Conservation (phyloP, 805 yeast species). For the Yarrowia alimentaria region DNA sequence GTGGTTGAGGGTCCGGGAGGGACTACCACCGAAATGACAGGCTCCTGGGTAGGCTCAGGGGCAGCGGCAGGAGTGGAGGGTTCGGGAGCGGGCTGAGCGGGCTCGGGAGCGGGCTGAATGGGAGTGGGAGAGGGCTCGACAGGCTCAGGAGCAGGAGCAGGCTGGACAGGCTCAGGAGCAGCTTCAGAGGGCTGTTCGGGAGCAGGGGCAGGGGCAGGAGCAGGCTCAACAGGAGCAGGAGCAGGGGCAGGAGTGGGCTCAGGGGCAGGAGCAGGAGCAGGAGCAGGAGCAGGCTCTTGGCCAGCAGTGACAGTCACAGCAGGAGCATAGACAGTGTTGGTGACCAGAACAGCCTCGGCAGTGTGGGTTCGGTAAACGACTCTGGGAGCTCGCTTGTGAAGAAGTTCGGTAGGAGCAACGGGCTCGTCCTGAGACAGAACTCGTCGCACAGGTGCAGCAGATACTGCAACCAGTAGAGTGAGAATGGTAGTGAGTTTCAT, state of each 20-base stretch:
- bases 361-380: constrained; percentile 17
- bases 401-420: not conserved
- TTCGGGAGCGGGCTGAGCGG: not conserved
- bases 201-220: constrained; percentile 8
- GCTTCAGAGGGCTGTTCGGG: no score
- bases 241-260: constrained; percentile 1
- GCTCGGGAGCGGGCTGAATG: not conserved
- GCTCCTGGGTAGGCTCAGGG: no score
- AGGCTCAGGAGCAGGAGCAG: constrained; percentile 1
- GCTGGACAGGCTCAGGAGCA: not conserved
- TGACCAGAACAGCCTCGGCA: constrained; percentile 14
- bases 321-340: constrained; percentile 7
- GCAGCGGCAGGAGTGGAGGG: no score
- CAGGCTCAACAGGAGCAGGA: not conserved
- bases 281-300: not conserved
- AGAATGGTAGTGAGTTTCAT: constrained; percentile 9
- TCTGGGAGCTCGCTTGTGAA: constrained; percentile 16
- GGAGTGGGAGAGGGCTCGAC: not conserved
- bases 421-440: not conserved
- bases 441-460: constrained; percentile 10
- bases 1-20: not conserved
- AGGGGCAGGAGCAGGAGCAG: constrained; percentile 1
- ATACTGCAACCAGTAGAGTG: constrained; percentile 5
- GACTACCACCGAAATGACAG: not conserved
- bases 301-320: constrained; percentile 24